phyloP scores from a whole-genome alignment of 768 basidiomycete species.

The Hysterangium stoloniferum region DNA sequence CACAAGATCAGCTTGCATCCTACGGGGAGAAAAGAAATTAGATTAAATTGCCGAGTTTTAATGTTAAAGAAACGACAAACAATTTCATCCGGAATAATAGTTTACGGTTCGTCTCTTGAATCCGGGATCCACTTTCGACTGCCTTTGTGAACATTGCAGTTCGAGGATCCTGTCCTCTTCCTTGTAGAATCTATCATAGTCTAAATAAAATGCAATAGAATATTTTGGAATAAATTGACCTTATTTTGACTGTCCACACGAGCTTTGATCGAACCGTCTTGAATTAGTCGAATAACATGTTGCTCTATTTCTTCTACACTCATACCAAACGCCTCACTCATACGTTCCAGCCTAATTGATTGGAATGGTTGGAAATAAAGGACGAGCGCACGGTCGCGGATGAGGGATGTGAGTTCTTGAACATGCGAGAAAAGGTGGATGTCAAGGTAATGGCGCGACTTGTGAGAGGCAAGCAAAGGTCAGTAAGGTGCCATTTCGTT shows the following conservation, averaged over 20 bases:
- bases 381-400: constrained; percentile 72
- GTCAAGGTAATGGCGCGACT: constrained; percentile 76
- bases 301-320: constrained; percentile 59
- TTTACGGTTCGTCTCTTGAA: constrained; percentile 67
- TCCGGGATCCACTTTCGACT: constrained; percentile 63
- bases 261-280: constrained; percentile 68
- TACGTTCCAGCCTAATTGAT: constrained; percentile 73
- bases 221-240: constrained; percentile 28
- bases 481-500: background rate
- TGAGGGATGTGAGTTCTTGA: constrained; percentile 50
- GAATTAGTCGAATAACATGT: constrained; percentile 72
- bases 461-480: constrained; percentile 1
- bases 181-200: constrained; percentile 56
- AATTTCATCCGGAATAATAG: constrained; percentile 75
- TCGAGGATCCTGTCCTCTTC: constrained; percentile 73
- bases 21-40: constrained; percentile 22
- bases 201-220: background rate
- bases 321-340: constrained; percentile 86
- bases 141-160: constrained; percentile 70
- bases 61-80: constrained; percentile 36
- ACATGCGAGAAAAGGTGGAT: constrained; percentile 71
- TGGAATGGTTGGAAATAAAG: constrained; percentile 90
- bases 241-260: constrained; percentile 88
- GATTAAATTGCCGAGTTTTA: background rate
- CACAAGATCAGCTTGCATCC: constrained; percentile 75